phyloP scores from a whole-genome alignment of 805 yeast genomes.

The Starmerella kuoi region DNA sequence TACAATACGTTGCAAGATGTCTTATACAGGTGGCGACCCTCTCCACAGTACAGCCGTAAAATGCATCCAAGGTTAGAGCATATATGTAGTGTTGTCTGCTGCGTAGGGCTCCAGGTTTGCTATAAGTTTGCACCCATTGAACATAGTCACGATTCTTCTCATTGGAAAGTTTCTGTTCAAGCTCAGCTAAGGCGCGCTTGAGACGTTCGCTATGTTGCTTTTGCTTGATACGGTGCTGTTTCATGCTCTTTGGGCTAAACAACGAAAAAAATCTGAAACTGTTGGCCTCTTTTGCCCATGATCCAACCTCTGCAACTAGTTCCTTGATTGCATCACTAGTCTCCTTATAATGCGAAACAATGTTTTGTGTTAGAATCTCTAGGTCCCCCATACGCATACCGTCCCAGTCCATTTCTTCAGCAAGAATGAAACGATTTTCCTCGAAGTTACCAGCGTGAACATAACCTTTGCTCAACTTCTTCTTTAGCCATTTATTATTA shows the following conservation, averaged over 20 bases:
- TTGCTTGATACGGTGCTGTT: slow-evolving; percentile 7
- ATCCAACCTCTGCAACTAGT: slow-evolving; percentile 7
- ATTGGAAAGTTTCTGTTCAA: not conserved
- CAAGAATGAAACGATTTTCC: not conserved
- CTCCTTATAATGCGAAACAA: slow-evolving; percentile 12
- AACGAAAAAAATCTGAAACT: slow-evolving; percentile 17
- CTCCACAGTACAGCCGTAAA: slow-evolving; percentile 5
- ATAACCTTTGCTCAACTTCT: slow-evolving; percentile 3
- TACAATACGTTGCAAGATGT: slow-evolving; percentile 6
- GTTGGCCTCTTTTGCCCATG: slow-evolving; percentile 23
- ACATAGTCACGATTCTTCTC: not conserved
- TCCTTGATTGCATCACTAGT: slow-evolving; percentile 7
- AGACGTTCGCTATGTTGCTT: not conserved
- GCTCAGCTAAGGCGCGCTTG: not conserved
- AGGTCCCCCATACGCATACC: slow-evolving; percentile 8
- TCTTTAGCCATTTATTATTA: not conserved
- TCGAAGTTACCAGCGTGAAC: slow-evolving; percentile 12
- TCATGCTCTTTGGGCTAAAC: slow-evolving; percentile 7
- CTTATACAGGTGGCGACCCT: not conserved
- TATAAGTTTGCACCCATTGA: slow-evolving; percentile 1
- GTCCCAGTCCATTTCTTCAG: not conserved
- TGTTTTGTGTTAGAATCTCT: slow-evolving; percentile 4
- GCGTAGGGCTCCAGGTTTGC: not conserved
- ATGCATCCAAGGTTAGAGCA: slow-evolving; percentile 6
- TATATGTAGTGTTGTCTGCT: slow-evolving; percentile 5